Conservation (phyloP, 2,329 filamentous ascomycete species). For the Emericellopsis atlantica region DNA sequence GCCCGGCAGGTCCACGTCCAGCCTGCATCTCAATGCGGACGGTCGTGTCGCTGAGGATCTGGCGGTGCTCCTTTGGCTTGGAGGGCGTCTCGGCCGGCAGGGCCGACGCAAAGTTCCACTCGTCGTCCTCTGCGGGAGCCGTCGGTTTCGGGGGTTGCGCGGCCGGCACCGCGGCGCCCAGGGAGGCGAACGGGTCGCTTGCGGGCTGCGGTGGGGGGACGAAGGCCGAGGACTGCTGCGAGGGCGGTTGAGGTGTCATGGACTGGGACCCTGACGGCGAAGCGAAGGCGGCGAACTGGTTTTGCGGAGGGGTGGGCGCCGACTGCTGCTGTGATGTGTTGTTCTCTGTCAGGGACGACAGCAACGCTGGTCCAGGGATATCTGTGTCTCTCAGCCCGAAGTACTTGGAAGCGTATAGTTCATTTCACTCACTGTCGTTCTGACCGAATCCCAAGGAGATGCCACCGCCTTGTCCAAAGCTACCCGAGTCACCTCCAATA, state of each 20-base stretch:
- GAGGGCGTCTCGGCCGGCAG: conserved; percentile 47
- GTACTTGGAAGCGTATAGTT: neutral
- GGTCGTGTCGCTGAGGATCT: conserved; percentile 55
- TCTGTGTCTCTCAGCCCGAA: conserved; percentile 24
- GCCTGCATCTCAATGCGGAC: conserved; percentile 66
- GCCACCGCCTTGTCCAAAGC: conserved; percentile 62
- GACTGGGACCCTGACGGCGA: conserved; percentile 39
- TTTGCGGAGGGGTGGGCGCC: conserved; percentile 34
- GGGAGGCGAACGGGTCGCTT: conserved; percentile 39
- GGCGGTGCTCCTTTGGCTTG: conserved; percentile 48
- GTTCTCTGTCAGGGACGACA: conserved; percentile 51
- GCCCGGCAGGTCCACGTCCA: conserved; percentile 38
- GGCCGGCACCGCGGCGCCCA: conserved; percentile 17
- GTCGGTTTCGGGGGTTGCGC: conserved; percentile 25
- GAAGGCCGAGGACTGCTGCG: conserved; percentile 23
- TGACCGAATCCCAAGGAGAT: conserved; percentile 73
- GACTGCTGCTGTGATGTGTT: conserved; percentile 39
- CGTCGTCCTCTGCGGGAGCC: conserved; percentile 57
- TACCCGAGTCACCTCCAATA: conserved; percentile 48
- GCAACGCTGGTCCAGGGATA: conserved; percentile 50
- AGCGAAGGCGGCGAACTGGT: conserved; percentile 41
- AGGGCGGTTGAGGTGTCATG: conserved; percentile 37
- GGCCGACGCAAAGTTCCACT: conserved; percentile 88
- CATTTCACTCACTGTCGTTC: conserved; percentile 44
- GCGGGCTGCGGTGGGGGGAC: conserved; percentile 26